Evolutionary conservation across 441 rosid genomes (phyloP), one percentile per base, ranked within the genome.

Genomic region (Euphorbia neoarborescens): DNA sequence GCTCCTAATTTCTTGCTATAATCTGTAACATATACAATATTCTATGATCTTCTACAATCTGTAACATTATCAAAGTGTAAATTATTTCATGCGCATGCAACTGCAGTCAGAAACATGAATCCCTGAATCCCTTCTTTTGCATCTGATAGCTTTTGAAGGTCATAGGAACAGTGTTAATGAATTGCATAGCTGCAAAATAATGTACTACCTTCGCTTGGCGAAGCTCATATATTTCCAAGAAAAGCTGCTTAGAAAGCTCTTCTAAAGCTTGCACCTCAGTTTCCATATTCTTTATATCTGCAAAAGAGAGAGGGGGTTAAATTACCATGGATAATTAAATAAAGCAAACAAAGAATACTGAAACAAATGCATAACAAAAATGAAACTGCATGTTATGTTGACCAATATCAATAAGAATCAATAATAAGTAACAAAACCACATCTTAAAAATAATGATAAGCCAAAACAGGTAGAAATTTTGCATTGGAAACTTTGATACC

Each of bases 221-320:
- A 82, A 95, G 98, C 84, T 95, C 99, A 78, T 88, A 95, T 64
- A 95, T 92, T 82, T 95, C 99, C 87, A 95, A 78, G 84, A 95
- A 95, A 37, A 95, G 86, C 82, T 95, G 99, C 90, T 92, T 95
- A 42, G 98, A 92, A 28, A 95, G 91, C 84, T 92, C 98, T 76
- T 92, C 99, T 68, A 92, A 82, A 62, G 91, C 93, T 76, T 88
- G 92, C 63, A 92, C 96, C 90, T 95, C 99, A 7, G 90, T 94
- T 71, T 92, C 98, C 93, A 92, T 79, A 79, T 65, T 87, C 81
- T 86, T 89, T 66, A 92, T 87, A 79, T 92, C 99, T 94, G 63
- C 48, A 53, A 35, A 56, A 56, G 60, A 20, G 22, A 20, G 22
- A 30, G 67, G 30, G 10, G 5, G 0, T n/a, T 4, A 10, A 2